A percentile compares a stretch with the other conserved stretches of the same genome.
phyloP scores from a whole-genome alignment of 2,329 filamentous ascomycete species.

The Scytalidium lignicola region DNA sequence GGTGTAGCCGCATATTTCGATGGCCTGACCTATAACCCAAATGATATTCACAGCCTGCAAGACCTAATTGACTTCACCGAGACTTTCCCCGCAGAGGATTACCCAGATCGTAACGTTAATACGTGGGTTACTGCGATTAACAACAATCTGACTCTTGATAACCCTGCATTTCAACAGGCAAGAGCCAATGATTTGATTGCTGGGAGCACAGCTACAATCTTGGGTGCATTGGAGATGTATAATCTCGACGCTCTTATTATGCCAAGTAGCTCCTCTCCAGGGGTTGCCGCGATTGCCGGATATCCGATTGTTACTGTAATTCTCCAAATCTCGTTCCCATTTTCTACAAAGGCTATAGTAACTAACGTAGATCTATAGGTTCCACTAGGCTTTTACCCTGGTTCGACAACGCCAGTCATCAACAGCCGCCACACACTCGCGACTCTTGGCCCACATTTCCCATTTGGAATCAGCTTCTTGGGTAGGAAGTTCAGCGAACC shows the following conservation, averaged over 20 bases:
- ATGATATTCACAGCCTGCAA: conserved; percentile 44
- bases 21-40: conserved; percentile 50
- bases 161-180: conserved; percentile 44
- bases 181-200: not conserved
- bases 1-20: conserved; percentile 52
- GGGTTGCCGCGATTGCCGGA: conserved; percentile 50
- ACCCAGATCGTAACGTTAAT: conserved; percentile 50
- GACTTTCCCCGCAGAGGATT: conserved; percentile 40
- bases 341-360: not conserved
- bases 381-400: conserved; percentile 51
- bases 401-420: conserved; percentile 28
- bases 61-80: conserved; percentile 53
- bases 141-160: conserved; percentile 40
- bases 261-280: conserved; percentile 43
- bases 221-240: conserved; percentile 50
- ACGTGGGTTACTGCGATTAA: conserved; percentile 48
- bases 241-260: conserved; percentile 57
- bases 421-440: not conserved
- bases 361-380: conserved; percentile 28
- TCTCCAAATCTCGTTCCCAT: not conserved
- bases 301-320: conserved; percentile 48
- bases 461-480: conserved; percentile 54
- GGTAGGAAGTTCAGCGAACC: conserved; percentile 56
- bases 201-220: conserved; percentile 34
- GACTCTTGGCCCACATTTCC: not conserved